phyloP scores from a whole-genome alignment of 176 grass and related monocot species.

The Aegilops bicornis region DNA sequence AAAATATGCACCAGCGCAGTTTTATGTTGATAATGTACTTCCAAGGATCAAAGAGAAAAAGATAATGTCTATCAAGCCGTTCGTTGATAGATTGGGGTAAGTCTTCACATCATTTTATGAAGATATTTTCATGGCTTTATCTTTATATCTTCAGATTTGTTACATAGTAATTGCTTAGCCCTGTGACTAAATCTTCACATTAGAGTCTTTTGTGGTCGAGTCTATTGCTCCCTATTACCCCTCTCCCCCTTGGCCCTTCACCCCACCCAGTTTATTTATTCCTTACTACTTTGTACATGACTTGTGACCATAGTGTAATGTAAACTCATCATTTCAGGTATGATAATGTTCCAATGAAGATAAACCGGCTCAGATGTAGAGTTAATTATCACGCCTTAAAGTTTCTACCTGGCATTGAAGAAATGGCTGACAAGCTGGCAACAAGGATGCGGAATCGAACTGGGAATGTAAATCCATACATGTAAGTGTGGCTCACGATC shows the following conservation, averaged over 20 bases:
- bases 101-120: constrained; percentile 16
- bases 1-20: constrained; percentile 93
- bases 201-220: background rate
- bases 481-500: constrained; percentile 43
- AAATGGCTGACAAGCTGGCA: constrained; percentile 94
- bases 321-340: constrained; percentile 55
- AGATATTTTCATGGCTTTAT: constrained; percentile 4
- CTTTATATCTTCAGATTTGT: constrained; percentile 2
- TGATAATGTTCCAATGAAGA: constrained; percentile 97
- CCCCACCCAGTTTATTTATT: too few species aligned
- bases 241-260: background rate
- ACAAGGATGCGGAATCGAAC: constrained; percentile 92
- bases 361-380: constrained; percentile 93
- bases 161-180: background rate
- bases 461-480: constrained; percentile 73
- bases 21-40: constrained; percentile 99
- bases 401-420: constrained; percentile 94
- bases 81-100: constrained; percentile 98
- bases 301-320: background rate
- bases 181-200: background rate
- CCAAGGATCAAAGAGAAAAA: constrained; percentile 97
- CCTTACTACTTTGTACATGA: background rate
- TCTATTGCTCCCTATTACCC: background rate
- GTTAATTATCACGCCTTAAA: constrained; percentile 99
- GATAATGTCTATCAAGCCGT: constrained; percentile 99